Evolutionary conservation across 2,329 filamentous ascomycete genomes (phyloP).

Genomic region (Juglanconis sp.): DNA sequence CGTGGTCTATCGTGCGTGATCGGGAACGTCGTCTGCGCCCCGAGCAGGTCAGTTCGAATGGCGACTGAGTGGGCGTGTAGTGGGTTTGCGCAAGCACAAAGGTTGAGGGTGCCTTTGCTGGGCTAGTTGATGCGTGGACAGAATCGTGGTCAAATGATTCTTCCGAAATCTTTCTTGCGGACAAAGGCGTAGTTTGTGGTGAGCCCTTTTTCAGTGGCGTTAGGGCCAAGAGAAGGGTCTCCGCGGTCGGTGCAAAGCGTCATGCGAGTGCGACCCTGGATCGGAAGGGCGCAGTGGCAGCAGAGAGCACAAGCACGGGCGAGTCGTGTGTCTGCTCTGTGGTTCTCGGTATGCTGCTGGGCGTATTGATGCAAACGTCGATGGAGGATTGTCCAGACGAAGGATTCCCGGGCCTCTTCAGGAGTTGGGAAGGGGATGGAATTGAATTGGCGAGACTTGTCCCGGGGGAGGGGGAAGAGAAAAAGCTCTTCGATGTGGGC

Average conservation of each 20-base stretch:
- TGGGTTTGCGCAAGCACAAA: too few species aligned
- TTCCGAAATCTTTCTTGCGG: neutral
- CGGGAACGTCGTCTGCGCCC: too few species aligned
- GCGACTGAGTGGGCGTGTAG: too few species aligned
- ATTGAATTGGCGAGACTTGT: neutral
- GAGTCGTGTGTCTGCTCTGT: too few species aligned
- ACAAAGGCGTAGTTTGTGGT: neutral
- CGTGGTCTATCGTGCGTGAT: neutral
- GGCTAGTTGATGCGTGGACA: neutral
- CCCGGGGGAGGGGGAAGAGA: slow-evolving; percentile 3
- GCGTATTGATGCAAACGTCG: neutral
- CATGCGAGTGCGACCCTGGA: neutral
- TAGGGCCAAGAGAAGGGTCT: slow-evolving; percentile 11
- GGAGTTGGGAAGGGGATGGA: neutral
- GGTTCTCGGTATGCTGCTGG: neutral
- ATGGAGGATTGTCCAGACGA: neutral
- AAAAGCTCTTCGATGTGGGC: neutral
- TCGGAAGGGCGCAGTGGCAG: neutral
- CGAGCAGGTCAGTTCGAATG: too few species aligned
- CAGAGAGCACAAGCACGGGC: neutral
- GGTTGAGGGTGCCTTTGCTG: too few species aligned
- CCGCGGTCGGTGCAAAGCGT: slow-evolving; percentile 3
- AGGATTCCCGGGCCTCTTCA: neutral
- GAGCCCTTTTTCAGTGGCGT: slow-evolving; percentile 19
- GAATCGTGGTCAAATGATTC: neutral